Conservation (phyloP, 768 basidiomycete genomes). For the Rhizopogon vulgaris region DNA sequence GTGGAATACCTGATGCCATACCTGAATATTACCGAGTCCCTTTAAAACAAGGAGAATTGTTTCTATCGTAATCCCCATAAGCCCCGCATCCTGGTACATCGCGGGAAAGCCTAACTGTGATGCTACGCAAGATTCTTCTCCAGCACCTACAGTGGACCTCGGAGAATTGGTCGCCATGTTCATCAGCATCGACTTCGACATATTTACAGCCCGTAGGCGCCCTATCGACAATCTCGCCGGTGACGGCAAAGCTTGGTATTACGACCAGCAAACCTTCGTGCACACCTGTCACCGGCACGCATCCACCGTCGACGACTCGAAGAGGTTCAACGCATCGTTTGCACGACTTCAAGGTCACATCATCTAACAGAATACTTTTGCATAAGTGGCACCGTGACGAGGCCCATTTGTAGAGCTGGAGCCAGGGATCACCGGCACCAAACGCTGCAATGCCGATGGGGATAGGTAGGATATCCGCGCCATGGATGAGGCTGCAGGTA, state of each 20-base stretch:
- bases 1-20: too few species aligned
- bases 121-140: too few species aligned
- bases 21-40: too few species aligned
- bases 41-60: too few species aligned
- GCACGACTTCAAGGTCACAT: slow-evolving; percentile 8
- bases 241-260: neutral
- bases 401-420: neutral
- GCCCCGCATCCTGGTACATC: too few species aligned
- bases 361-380: slow-evolving; percentile 6
- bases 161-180: too few species aligned
- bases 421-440: slow-evolving; percentile 1
- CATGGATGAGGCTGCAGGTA: slow-evolving; percentile 8
- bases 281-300: neutral
- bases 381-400: too few species aligned
- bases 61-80: too few species aligned
- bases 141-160: too few species aligned
- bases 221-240: neutral
- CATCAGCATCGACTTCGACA: neutral
- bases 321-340: slow-evolving; percentile 3
- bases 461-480: slow-evolving; percentile 8
- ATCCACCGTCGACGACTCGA: neutral
- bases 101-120: too few species aligned
- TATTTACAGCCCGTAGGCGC: neutral
- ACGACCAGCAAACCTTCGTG: neutral
- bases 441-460: slow-evolving; percentile 8